Evolutionary conservation across 805 yeast species (phyloP).

Genomic region (Metschnikowia matae): DNA sequence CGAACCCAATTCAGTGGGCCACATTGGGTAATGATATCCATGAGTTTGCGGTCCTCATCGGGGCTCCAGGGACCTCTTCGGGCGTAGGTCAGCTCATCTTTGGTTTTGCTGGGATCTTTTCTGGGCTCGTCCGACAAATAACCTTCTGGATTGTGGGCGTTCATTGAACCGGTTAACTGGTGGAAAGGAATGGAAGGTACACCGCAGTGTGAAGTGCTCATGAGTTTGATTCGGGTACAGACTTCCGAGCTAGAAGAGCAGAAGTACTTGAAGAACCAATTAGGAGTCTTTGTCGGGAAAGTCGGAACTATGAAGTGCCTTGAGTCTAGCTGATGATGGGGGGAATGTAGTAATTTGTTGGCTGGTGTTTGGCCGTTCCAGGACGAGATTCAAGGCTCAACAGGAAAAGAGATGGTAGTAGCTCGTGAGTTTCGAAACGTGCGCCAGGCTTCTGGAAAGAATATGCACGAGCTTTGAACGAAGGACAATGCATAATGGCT

Average conservation of each 20-base stretch:
- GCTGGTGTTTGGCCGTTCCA: background rate
- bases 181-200: background rate
- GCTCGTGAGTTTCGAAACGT: background rate
- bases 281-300: background rate
- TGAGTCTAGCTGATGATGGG: background rate
- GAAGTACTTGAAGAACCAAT: background rate
- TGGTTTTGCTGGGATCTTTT: background rate
- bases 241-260: background rate
- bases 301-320: background rate
- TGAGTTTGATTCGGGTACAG: background rate
- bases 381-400: background rate
- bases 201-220: background rate
- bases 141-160: background rate
- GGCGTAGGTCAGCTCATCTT: conserved; percentile 15
- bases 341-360: no score
- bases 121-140: conserved; percentile 2
- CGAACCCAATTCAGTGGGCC: conserved; percentile 91
- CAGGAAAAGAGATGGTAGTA: background rate
- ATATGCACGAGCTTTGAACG: background rate
- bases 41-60: conserved; percentile 69
- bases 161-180: background rate
- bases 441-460: background rate
- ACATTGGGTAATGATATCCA: conserved; percentile 62
- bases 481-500: background rate
- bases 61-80: conserved; percentile 90